These are phyloP conservation scores for Melampsora americana DNA, from an alignment of 1,284 basidiomycete genomes.

Conservation along the genomic window DNA sequence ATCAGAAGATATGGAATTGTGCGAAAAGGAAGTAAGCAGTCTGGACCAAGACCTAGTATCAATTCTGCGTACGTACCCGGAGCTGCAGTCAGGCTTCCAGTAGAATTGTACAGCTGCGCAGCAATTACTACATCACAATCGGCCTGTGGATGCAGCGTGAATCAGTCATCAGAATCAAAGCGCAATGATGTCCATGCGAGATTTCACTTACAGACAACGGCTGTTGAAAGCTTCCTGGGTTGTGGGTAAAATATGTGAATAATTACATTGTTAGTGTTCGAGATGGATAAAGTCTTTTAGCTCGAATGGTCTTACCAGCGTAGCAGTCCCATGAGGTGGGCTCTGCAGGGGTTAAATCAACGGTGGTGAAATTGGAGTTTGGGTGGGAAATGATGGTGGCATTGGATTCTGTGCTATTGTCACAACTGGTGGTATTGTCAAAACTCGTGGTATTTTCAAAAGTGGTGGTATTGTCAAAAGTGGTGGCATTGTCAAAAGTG, in stretches of 20 bases:
- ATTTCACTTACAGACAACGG: neutral
- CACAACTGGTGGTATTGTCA: neutral
- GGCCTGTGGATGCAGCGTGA: neutral
- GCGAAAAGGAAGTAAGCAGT: neutral
- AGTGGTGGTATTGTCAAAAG: too few relatives aligned
- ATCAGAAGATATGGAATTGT: neutral
- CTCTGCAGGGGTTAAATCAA: slow-evolving; percentile 24
- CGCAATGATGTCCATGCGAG: neutral
- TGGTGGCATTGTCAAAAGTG: too few relatives aligned
- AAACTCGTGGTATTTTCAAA: neutral
- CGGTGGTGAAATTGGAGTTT: neutral
- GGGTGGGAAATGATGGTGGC: neutral
- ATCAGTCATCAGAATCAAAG: neutral
- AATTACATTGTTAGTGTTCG: neutral
- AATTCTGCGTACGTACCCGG: slow-evolving; percentile 19
- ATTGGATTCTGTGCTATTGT: neutral
- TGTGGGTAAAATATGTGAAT: neutral
- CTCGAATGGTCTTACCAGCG: slow-evolving; percentile 7
- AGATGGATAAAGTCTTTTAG: neutral
- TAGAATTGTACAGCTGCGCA: slow-evolving; percentile 37
- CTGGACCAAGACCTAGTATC: neutral
- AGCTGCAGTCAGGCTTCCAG: slow-evolving; percentile 17
- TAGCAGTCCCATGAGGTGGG: slow-evolving; percentile 32
- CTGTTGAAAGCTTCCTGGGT: slow-evolving; percentile 6
- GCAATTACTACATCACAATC: slow-evolving; percentile 26